Percentiles rank a stretch among this genome's conserved stretches.
These are phyloP conservation scores for Podospora tetraspora DNA, from an alignment of 495 filamentous ascomycete genomes.

Conservation along the genomic window DNA sequence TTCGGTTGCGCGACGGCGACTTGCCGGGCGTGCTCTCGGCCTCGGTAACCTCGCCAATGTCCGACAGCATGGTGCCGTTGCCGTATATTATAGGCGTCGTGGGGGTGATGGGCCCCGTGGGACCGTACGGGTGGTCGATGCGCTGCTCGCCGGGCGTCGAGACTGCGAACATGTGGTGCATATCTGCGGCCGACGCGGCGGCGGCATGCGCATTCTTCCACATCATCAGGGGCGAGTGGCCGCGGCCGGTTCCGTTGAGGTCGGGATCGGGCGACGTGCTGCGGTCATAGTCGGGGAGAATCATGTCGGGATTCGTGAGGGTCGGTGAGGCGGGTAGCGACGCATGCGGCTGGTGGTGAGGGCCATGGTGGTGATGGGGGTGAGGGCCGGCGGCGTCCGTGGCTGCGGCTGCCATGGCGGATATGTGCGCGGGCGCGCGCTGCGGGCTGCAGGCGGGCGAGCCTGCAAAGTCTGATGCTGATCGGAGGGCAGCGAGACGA, in stretches of 20 bases:
- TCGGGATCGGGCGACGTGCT: slow-evolving; percentile 42
- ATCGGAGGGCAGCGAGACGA: slow-evolving; percentile 4
- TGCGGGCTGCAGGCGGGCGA: neutral
- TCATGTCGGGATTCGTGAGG: slow-evolving; percentile 91
- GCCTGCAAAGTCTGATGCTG: slow-evolving; percentile 6
- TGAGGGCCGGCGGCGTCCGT: slow-evolving; percentile 32
- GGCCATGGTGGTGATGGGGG: slow-evolving; percentile 26
- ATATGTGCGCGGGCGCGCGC: neutral
- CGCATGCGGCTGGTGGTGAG: slow-evolving; percentile 32
- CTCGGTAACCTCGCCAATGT: slow-evolving; percentile 67
- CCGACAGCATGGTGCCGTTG: slow-evolving; percentile 60
- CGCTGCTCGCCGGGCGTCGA: slow-evolving; percentile 16
- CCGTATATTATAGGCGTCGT: slow-evolving; percentile 56
- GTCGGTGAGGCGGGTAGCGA: slow-evolving; percentile 64
- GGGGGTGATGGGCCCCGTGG: slow-evolving; percentile 47
- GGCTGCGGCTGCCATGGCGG: slow-evolving; percentile 24
- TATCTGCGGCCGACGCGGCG: slow-evolving; percentile 27
- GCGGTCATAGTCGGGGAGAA: slow-evolving; percentile 64
- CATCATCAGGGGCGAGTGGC: slow-evolving; percentile 37
- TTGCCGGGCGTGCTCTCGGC: slow-evolving; percentile 48
- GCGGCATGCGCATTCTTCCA: slow-evolving; percentile 41
- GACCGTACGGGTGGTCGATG: slow-evolving; percentile 37
- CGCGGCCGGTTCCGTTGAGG: slow-evolving; percentile 23
- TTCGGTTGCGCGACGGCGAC: slow-evolving; percentile 22
- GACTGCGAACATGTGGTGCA: slow-evolving; percentile 31